Evolutionary conservation across 805 yeast genomes (phyloP), one percentile per base, ranked within the genome.

Genomic region (Saturnispora silvae): DNA sequence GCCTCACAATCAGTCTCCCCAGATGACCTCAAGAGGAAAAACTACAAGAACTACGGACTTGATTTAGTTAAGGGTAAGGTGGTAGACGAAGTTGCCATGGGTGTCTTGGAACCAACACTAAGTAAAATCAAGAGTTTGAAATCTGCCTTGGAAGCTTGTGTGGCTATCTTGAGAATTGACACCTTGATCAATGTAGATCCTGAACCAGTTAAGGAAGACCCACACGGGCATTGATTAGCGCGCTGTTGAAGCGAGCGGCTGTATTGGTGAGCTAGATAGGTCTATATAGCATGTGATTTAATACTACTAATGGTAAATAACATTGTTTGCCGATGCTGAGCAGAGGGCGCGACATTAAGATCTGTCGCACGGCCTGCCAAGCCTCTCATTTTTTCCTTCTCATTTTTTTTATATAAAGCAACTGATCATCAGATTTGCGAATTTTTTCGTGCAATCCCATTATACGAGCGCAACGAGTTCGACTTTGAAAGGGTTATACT

Each of bases 111-210:
- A 61, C 99, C 99, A 38, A 82, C 96, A 14, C 70, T 92, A 54
- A 79, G 94, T 52, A 92, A 92, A 65, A 71, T 92, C 54, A 87
- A 86, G 61, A 79, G 95, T 9, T 73, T 94, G 57, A 87, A 94
- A 61, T 80, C 94, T 42, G 97, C 98, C 5, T 73, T 92, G 48
- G 99, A 92, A 67, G 99, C 99, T 3, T 92, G 98, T 64, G 78
- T 94, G 60, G 95, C 97, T 25, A 92, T 92, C 46, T 69, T 94
- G 52, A 79, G 99, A 69, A 92, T 92, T 53, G 99, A 92, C 60
- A 92, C 99, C 35, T 87, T 89, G 94, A 89, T 92, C 53, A 83
- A 85, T 34, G 95, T 92, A 44, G 94, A 89, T 52, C 98, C 98
- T 10, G 98, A 92, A 56, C 86, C 82, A 34, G 84, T 81, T 45